Percentiles rank a stretch among this genome's conserved stretches.
Evolutionary conservation across 1,284 basidiomycete species (phyloP).

Genomic region (Porodaedalea pini): DNA sequence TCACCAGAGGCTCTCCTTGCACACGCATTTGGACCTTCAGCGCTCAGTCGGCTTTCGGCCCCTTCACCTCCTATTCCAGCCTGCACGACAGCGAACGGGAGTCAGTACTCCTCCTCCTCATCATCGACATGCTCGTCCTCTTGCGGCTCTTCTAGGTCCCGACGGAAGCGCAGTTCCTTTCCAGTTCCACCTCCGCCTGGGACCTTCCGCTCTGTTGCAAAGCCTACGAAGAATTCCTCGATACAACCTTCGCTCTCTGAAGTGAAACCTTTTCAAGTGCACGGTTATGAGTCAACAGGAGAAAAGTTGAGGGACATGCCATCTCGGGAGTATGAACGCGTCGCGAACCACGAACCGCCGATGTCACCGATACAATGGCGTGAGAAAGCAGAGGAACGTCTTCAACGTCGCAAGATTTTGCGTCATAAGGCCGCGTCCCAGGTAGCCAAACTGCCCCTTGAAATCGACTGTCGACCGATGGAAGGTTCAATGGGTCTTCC

Average conservation of each 20-base stretch:
- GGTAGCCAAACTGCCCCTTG: neutral
- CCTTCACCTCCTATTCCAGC: neutral
- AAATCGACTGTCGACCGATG: slow-evolving; percentile 15
- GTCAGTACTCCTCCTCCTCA: neutral
- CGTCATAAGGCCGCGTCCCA: neutral
- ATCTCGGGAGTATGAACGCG: neutral
- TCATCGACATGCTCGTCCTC: neutral
- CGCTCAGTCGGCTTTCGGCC: neutral
- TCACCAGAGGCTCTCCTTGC: slow-evolving; percentile 12
- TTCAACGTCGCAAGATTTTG: slow-evolving; percentile 1
- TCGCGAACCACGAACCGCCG: slow-evolving; percentile 1
- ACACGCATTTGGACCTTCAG: slow-evolving; percentile 15
- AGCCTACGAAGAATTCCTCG: neutral
- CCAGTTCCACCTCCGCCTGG: slow-evolving; percentile 13
- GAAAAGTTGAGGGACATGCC: neutral
- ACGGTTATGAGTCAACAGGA: neutral
- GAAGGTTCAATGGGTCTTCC: slow-evolving; percentile 9
- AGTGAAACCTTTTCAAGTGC: neutral
- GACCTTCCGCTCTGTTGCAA: slow-evolving; percentile 11
- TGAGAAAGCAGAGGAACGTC: slow-evolving; percentile 6
- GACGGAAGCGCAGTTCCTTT: neutral
- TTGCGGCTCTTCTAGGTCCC: neutral
- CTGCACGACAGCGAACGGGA: neutral
- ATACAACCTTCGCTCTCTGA: neutral
- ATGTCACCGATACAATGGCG: slow-evolving; percentile 11